Evolutionary conservation across 2,329 filamentous ascomycete species (phyloP), one percentile per base, ranked within the genome.

Genomic region (Tolypocladium cylindrosporum): DNA sequence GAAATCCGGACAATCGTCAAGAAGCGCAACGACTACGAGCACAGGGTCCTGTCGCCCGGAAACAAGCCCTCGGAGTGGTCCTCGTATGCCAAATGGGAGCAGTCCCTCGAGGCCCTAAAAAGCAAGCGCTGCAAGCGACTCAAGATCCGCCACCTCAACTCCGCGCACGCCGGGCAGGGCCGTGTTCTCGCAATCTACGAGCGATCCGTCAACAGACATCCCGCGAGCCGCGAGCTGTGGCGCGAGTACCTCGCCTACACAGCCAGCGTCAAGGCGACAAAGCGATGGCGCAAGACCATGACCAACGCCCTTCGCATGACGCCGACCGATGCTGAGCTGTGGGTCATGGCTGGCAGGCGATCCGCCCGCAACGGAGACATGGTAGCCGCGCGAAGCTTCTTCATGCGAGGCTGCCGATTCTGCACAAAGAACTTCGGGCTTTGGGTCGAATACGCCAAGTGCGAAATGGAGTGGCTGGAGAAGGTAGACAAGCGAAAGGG

Each of bases 11-110:
- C 88, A 52, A 91, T 99, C 63, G 88, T 95, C 56, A 87, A 87
- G 69, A 96, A 94, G 72, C 87, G 94, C 65, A 96, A 91, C 68
- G 89, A 95, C 66, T 95, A 92, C 71, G 94, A 99, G 72, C 93
- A 97, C 75, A 88, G 86, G 59, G 84, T 97, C 64, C 89, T 96
- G 61, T 87, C 90, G 3, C 86, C 91, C 31, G 90, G 91, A 54
- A 86, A 87, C 60, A 83, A 83, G 48, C 83, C 92, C 0, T 75
- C 82, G 60, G 91, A 97, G 70, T 97, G 90, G 76, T 86, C 90
- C 57, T 83, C 86, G 64, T 99, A 97, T 76, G 88, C 89, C 52
- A 84, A 78, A 58, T 88, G 85, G 84, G 86, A 89, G 67, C 79
- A 81, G 61, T 83, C 81, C 34, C 79, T 89, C 59, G 91, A 97